phyloP scores from a whole-genome alignment of 805 yeast genomes.

The Lachancea dasiensis region DNA sequence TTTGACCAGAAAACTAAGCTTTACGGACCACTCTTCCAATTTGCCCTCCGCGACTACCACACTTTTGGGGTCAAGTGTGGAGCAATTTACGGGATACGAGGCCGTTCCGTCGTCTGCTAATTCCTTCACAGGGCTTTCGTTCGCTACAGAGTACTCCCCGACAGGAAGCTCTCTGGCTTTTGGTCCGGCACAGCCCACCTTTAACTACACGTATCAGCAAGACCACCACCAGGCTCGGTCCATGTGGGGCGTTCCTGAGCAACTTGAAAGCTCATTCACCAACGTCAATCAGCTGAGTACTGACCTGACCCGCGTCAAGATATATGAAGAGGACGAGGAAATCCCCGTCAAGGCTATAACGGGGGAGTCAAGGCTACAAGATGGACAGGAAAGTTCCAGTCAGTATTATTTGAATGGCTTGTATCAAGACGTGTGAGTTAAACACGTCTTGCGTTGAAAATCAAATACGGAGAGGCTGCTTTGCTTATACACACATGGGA shows the following conservation, averaged over 20 bases:
- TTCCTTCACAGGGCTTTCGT: conserved; percentile 2
- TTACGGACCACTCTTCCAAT: conserved; percentile 1
- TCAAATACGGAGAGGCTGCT: no score
- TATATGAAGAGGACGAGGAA: conserved; percentile 14
- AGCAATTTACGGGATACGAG: background rate
- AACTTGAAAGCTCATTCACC: background rate
- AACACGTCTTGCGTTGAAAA: background rate
- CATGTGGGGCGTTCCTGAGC: background rate
- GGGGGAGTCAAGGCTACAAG: background rate
- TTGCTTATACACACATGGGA: no score
- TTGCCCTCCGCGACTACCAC: conserved; percentile 6
- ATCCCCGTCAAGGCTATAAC: background rate
- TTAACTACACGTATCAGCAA: conserved; percentile 7
- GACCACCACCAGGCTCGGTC: conserved; percentile 2
- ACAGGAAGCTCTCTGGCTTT: conserved; percentile 13
- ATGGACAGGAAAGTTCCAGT: conserved; percentile 10
- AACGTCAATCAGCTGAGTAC: conserved; percentile 7
- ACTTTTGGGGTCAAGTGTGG: background rate
- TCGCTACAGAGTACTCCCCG: background rate
- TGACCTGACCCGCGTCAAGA: conserved; percentile 13
- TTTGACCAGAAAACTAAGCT: conserved; percentile 6
- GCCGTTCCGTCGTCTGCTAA: background rate
- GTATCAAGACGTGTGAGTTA: conserved; percentile 4
- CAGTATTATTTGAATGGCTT: conserved; percentile 15
- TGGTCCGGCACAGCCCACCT: background rate